phyloP scores from a whole-genome alignment of 495 filamentous ascomycete species.

The Penicillium maclennaniae region DNA sequence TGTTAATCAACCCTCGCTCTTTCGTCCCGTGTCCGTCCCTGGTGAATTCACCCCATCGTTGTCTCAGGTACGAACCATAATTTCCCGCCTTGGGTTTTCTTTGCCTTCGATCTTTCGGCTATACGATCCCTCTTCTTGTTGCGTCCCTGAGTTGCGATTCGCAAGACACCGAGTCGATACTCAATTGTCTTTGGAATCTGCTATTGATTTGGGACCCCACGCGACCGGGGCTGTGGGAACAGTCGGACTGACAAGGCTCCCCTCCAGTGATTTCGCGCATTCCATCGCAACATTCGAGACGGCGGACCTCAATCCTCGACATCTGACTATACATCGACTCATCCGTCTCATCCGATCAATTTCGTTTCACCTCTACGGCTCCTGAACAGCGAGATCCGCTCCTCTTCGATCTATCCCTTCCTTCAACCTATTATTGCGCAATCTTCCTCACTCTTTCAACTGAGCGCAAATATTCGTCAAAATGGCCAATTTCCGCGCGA shows the following conservation, averaged over 20 bases:
- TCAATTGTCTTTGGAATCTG: neutral
- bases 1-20: neutral
- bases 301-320: neutral
- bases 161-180: neutral
- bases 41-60: constrained; percentile 3
- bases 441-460: constrained; percentile 77
- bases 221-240: constrained; percentile 5
- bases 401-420: constrained; percentile 7
- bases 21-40: neutral
- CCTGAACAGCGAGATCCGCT: constrained; percentile 1
- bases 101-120: constrained; percentile 13
- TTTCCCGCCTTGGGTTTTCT: constrained; percentile 8
- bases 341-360: neutral
- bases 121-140: constrained; percentile 7
- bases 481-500: constrained; percentile 65
- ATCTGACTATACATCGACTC: neutral
- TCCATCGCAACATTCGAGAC: neutral
- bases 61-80: constrained; percentile 10
- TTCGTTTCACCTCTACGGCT: neutral
- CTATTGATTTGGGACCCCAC: constrained; percentile 5
- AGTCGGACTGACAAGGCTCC: constrained; percentile 5
- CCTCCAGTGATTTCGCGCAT: neutral
- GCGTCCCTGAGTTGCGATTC: neutral
- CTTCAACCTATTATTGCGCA: constrained; percentile 19
- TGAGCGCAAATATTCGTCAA: constrained; percentile 48